Conservation (phyloP, 2,329 filamentous ascomycete species). For the Trichoderma sp. region DNA sequence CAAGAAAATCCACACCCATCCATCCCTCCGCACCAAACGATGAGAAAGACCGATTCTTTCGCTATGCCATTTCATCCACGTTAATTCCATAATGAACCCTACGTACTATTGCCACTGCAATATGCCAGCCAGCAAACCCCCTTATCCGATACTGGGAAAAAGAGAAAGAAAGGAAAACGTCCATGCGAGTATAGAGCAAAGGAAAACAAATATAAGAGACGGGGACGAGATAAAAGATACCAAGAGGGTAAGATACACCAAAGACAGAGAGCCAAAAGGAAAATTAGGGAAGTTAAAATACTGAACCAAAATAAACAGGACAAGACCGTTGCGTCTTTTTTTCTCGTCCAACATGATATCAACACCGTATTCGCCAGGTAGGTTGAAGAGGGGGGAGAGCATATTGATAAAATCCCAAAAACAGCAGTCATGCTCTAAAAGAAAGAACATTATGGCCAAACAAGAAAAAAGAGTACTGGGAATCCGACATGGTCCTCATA, state of each 20-base stretch:
- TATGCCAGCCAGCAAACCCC: neutral
- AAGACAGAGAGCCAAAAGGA: slow-evolving; percentile 10
- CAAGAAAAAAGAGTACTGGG: neutral
- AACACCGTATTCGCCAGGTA: slow-evolving; percentile 21
- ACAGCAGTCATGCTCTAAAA: slow-evolving; percentile 4
- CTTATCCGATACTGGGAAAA: neutral
- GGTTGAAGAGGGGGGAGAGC: neutral
- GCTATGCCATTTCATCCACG: slow-evolving; percentile 18
- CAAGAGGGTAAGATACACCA: slow-evolving; percentile 26
- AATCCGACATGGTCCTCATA: slow-evolving; percentile 1
- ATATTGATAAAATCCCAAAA: slow-evolving; percentile 14
- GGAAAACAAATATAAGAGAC: neutral
- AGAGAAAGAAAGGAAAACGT: neutral
- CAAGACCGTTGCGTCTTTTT: slow-evolving; percentile 14
- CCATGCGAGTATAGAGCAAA: neutral
- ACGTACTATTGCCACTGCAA: slow-evolving; percentile 13
- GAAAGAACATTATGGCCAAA: neutral
- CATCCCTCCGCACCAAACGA: neutral
- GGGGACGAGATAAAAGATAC: slow-evolving; percentile 23
- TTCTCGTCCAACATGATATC: slow-evolving; percentile 21
- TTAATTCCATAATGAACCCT: neutral
- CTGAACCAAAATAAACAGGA: slow-evolving; percentile 1
- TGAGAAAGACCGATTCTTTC: slow-evolving; percentile 14
- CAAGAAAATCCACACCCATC: neutral
- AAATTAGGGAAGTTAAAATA: slow-evolving; percentile 9